Evolutionary conservation across 2,329 filamentous ascomycete genomes (phyloP).

Genomic region (Whalleya microplaca): DNA sequence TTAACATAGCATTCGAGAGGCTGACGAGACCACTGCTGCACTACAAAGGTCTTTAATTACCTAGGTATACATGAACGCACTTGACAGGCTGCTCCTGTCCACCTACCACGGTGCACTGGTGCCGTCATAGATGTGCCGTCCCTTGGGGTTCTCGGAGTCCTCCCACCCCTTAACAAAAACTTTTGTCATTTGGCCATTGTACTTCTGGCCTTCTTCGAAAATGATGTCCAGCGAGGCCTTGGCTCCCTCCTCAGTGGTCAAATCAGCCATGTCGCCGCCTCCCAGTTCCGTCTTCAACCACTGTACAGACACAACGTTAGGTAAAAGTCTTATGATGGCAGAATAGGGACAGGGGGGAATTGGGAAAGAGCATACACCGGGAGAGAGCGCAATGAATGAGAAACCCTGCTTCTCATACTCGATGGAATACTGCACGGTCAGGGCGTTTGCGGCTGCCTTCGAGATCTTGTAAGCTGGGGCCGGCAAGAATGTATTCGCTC

Average conservation of each 20-base stretch:
- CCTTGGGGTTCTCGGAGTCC: too few relatives aligned
- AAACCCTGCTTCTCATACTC: constrained; percentile 47
- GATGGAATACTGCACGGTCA: constrained; percentile 49
- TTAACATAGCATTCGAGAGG: too few relatives aligned
- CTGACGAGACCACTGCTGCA: too few relatives aligned
- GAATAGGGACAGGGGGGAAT: neutral
- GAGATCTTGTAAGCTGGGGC: constrained; percentile 38
- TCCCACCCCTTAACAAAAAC: constrained; percentile 21
- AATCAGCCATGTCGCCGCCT: constrained; percentile 43
- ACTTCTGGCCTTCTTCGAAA: constrained; percentile 32
- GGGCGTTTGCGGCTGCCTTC: constrained; percentile 52
- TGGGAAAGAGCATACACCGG: constrained; percentile 43
- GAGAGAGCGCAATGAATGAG: constrained; percentile 47
- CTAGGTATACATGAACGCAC: too few relatives aligned
- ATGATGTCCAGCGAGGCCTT: constrained; percentile 44
- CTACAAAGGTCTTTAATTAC: too few relatives aligned
- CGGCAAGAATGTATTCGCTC: constrained; percentile 43
- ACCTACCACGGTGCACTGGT: too few relatives aligned
- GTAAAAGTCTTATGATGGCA: neutral
- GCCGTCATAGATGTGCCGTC: too few relatives aligned
- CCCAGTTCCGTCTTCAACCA: constrained; percentile 53
- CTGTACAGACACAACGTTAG: constrained; percentile 29
- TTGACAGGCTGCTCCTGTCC: too few relatives aligned
- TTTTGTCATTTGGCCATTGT: constrained; percentile 40
- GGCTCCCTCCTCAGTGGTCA: constrained; percentile 45